These are phyloP conservation scores for Helminthosporium solani DNA, from an alignment of 2,329 filamentous ascomycete species.

Conservation along the genomic window DNA sequence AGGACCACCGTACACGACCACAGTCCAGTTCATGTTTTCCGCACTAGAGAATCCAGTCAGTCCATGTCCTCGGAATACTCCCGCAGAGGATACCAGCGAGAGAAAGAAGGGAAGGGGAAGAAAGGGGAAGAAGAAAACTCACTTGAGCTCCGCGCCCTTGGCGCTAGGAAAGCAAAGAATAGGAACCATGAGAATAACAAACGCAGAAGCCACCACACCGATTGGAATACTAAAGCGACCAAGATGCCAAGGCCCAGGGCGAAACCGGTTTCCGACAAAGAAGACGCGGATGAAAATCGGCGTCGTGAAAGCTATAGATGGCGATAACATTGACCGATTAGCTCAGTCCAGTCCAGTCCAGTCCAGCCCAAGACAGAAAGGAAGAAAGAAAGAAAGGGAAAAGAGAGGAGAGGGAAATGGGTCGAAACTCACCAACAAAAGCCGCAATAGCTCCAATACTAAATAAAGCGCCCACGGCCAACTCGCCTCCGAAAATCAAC, in stretches of 20 bases:
- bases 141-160: conserved; percentile 57
- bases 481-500: conserved; percentile 63
- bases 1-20: conserved; percentile 64
- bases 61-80: no score
- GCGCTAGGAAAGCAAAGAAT: conserved; percentile 65
- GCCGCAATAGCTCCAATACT: conserved; percentile 68
- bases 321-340: background rate
- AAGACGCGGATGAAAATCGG: conserved; percentile 61
- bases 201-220: conserved; percentile 58
- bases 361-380: background rate
- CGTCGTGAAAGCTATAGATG: conserved; percentile 50
- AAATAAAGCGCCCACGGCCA: conserved; percentile 68
- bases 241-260: conserved; percentile 68
- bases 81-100: background rate
- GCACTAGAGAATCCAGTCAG: conserved; percentile 24
- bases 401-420: background rate
- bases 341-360: background rate
- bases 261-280: conserved; percentile 63
- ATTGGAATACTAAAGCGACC: conserved; percentile 60
- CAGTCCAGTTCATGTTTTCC: conserved; percentile 67
- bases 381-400: background rate
- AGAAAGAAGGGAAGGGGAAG: background rate
- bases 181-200: conserved; percentile 67
- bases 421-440: conserved; percentile 55
- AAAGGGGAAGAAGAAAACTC: conserved; percentile 18